Evolutionary conservation across 176 grass and related monocot genomes (phyloP), one percentile per base, ranked within the genome.

Genomic region (Oryza nivara): DNA sequence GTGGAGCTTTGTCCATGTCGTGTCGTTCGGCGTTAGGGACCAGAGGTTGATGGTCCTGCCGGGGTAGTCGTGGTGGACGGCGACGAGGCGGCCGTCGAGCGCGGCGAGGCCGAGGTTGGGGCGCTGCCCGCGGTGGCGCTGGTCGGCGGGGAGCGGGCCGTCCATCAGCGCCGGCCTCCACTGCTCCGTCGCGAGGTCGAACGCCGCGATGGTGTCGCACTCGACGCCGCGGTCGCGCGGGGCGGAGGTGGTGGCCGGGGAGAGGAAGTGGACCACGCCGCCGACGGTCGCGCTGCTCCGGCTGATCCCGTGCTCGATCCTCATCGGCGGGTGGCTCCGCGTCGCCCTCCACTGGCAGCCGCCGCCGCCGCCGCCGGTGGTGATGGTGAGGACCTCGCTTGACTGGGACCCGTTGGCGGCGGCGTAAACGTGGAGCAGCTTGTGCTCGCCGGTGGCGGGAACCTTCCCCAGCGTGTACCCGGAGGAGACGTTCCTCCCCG

Each of bases 391-490:
- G 46, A 86, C 63, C 77, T 86, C 70, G 19, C 65, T 54, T 17
- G 63, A 1, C 22, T 3, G 3, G 11, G 5, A 5, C 30, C 30
- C 30, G 30, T 30, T 30, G 30, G 30, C 30, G 30, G 14, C 11
- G 19, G 22, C 17, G 8, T 16, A 81, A 61, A 75, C 6, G 66
- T 63, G 78, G 30, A 87, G 49, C 26, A 81, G 16, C 85, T 81
- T 87, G 78, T 69, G 56, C 17, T 75, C 78, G 20, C 85, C 64
- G 0, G 78, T 87, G 25, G 70, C 3, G 16, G 71, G 6, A 8
- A 87, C 78, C 12, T 87, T 70, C 12, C 85, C 85, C 43, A 81
- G n/a, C 22, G 40, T 9, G 72, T 80, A 86, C 15, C 14, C 9
- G 14, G n/a, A 11, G 41, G 13, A 9, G 60, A 41, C 40, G 40